A percentile compares a stretch with the other conserved stretches of the same genome.
These are phyloP conservation scores for Penicillium chermesinum DNA, from an alignment of 495 filamentous ascomycete species.

Conservation along the genomic window DNA sequence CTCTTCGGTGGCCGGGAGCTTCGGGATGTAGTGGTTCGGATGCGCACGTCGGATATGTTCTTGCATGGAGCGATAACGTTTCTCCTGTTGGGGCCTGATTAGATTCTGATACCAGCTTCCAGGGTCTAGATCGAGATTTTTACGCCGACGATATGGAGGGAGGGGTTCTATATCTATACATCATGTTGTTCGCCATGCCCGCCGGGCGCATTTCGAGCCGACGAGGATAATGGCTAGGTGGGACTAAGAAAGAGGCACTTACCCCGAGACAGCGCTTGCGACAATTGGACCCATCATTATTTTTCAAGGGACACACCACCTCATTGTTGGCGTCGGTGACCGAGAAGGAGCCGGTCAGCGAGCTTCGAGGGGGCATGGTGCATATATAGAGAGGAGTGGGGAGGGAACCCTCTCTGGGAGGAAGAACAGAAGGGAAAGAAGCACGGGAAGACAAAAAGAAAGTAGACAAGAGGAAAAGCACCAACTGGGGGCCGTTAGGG, in stretches of 20 bases:
- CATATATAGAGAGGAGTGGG: conserved; percentile 28
- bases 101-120: conserved; percentile 10
- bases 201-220: conserved; percentile 14
- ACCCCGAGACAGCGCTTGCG: conserved; percentile 96
- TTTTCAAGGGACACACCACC: conserved; percentile 92
- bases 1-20: conserved; percentile 97
- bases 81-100: conserved; percentile 60
- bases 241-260: conserved; percentile 45
- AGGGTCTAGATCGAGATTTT: background rate
- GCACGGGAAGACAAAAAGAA: conserved; percentile 5
- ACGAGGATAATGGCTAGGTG: conserved; percentile 10
- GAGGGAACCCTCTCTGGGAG: conserved; percentile 25
- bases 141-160: background rate
- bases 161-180: background rate
- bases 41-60: conserved; percentile 98
- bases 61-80: conserved; percentile 98
- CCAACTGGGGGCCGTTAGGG: conserved; percentile 6
- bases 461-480: conserved; percentile 1
- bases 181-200: no score
- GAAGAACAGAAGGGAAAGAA: conserved; percentile 6
- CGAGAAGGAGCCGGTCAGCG: conserved; percentile 85
- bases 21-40: conserved; percentile 95
- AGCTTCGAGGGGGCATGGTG: conserved; percentile 81
- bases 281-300: conserved; percentile 95
- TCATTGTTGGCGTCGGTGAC: conserved; percentile 89